Evolutionary conservation across 202 grass and related monocot species (phyloP), one percentile per base, ranked within the genome.

Genomic region (Carex arenaria): DNA sequence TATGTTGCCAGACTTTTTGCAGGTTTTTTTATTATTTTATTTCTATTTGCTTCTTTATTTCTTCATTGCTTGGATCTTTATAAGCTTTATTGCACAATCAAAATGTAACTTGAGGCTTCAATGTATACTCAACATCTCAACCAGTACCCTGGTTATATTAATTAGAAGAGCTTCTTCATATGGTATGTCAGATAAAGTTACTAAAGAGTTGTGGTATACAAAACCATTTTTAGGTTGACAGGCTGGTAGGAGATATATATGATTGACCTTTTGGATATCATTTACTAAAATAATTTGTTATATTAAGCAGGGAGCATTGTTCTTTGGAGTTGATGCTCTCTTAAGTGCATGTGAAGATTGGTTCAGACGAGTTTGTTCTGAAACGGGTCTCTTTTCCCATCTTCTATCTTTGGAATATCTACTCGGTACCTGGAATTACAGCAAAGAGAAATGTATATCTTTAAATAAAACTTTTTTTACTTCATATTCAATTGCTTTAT

Each of bases 311-410:
- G 91, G 91, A 84, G 89, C 89, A 56, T 60, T 94, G 52, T 97
- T 92, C 87, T 92, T 93, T 68, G 87, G 86, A 70, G 94, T 92
- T 7, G 94, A 97, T 76, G 79, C 30, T 61, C 91, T 97, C 85
- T 84, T 93, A 23, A 10, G 74, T 80, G 88, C 90, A 22, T 92
- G 91, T 67, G 82, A 97, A 82, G 79, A 80, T 59, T 97, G 94
- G 94, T 90, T 97, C 70, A 36, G 59, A 49, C 10, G 23, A 22
- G 55, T 78, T 63, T 60, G 63, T 32, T 87, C 47, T 81, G 79
- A 81, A 74, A 86, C 11, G 49, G 17, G 10, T 80, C 72, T 57
- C 26, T 78, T 74, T 65, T 54, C 69, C 14, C 56, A 23, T 5
- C 65, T 60, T 52, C 49, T 83, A 23, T 81, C 86, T 23, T 23